Base-by-base conservation (phyloP, 139 green algal genomes). In the Desmodesmus armatus region DNA sequence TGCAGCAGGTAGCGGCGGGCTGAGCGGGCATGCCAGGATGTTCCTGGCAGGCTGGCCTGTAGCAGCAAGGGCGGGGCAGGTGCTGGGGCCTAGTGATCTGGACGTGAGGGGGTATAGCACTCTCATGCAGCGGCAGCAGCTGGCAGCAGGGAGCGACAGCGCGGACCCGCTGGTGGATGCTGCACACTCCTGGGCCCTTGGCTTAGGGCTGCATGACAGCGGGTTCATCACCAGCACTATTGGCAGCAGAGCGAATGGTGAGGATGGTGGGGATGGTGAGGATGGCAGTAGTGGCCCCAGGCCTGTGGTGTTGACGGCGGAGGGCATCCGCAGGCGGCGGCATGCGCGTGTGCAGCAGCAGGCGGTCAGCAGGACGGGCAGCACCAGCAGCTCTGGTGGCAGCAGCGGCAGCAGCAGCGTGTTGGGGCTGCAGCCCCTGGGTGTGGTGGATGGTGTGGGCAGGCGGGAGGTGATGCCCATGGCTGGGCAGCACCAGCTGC, bases 31-130 rank as follows among this genome's bases (percentile, higher is more conserved):
- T 13, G 76, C 76, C 15, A 27, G 44, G 13, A n/a, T 71, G 55
- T 82, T 72, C 47, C 35, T 82, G 37, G 76, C 53, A 25, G 76
- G 76, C 15, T 82, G 76, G 76, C 55, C 76, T 41, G 76, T 82
- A 5, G 53, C 47, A 72, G 55, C 27, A 23, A 25, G 47, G 7
- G 47, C 9, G 47, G 13, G 47, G 47, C 67, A 15, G 15, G 67
- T 31, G 7, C 37, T 17, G 19, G 76, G 76, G 6, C 53, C 76
- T 23, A 82, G 76, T 72, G 76, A 82, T 25, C 53, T 82, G 40
- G 37, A 72, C 17, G n/a, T 82, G 3, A 41, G 31, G 9, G 9
- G 31, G 29, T 82, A 72, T 29, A 67, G 41, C 43, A 60, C 76
- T 11, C 72, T 53, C 55, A 35, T n/a, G 37, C 76, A 82, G 76